A percentile compares a stretch with the other conserved stretches of the same genome.
Conservation (phyloP, 371 early-diverging fungal species). For the Syncephalastrum sp. region DNA sequence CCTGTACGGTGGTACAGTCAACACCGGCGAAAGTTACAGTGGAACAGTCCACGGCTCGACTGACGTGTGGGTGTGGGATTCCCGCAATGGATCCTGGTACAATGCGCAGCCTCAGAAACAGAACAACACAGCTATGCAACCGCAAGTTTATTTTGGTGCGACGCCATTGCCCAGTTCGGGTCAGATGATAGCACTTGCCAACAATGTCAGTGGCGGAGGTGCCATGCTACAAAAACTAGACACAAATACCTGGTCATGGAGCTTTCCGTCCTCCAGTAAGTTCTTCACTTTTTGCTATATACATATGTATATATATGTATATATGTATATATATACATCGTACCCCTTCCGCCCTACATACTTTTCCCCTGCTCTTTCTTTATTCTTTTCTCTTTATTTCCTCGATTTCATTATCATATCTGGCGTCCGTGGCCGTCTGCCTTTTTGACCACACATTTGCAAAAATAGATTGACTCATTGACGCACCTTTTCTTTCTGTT, state of each 20-base stretch:
- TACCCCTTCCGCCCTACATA: neutral
- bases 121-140: conserved; percentile 20
- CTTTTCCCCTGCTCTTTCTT: neutral
- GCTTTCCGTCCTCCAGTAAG: conserved; percentile 46
- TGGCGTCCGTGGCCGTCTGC: neutral
- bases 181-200: conserved; percentile 32
- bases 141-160: conserved; percentile 38
- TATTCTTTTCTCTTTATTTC: conserved; percentile 2
- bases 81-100: conserved; percentile 46
- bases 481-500: conserved; percentile 4
- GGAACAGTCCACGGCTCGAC: conserved; percentile 23
- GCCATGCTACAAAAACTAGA: conserved; percentile 41
- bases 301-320: conserved; percentile 4
- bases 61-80: conserved; percentile 45
- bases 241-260: conserved; percentile 47
- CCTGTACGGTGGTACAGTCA: conserved; percentile 42
- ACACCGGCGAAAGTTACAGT: conserved; percentile 17
- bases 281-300: conserved; percentile 3
- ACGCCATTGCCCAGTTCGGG: conserved; percentile 37
- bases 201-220: conserved; percentile 38
- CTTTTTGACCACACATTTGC: neutral
- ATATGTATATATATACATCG: conserved; percentile 1
- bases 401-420: neutral
- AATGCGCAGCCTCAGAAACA: conserved; percentile 29
- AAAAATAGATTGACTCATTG: conserved; percentile 7